Base-by-base conservation (phyloP, 345 rosid genomes). In the Syzygium grande region DNA sequence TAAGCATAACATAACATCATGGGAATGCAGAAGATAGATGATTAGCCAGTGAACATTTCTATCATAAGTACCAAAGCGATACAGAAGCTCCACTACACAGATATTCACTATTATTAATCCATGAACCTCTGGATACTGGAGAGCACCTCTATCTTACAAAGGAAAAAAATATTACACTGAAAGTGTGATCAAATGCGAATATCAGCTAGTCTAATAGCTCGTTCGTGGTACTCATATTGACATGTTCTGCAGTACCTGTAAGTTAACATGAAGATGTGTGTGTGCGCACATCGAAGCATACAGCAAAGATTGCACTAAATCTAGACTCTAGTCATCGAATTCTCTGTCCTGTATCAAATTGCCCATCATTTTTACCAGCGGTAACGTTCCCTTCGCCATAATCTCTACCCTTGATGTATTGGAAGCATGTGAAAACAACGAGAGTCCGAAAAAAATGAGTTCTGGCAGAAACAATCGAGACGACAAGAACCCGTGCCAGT, bases 401-500 rank as follows among this genome's bases (percentile, higher is more conserved):
- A 98, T 98, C 95, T 98, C 99, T 53, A 95, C 84, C 90, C 99
- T 95, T 88, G 98, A 98, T 86, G 95, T 93, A 90, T 95, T 98
- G 55, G 99, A 96, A 43, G 99, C 99, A 30, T 93, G 93, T 4
- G 93, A 92, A 92, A 98, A 98, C 77, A 96, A 91, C 0, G 99
- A 93, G 59, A 98, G 95, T 88, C 99, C 99, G 2, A 98, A 98
- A 90, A 92, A 83, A 89, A 96, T 16, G 83, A 98, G 94, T 85
- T 98, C 97, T 0, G 99, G 98, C 21, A 98, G 97, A 89, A 98
- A 94, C 91, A 98, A 89, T 84, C 99, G 91, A 5, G 99, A 98
- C 6, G 99, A 98, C 93, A 98, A 92, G 94, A 98, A 98, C 11
- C 98, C 99, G 11, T 96, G 99, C 99, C 99, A 96, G 92, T 96